phyloP scores from a whole-genome alignment of 1,284 basidiomycete genomes.

The Ceratobasidium sp. region DNA sequence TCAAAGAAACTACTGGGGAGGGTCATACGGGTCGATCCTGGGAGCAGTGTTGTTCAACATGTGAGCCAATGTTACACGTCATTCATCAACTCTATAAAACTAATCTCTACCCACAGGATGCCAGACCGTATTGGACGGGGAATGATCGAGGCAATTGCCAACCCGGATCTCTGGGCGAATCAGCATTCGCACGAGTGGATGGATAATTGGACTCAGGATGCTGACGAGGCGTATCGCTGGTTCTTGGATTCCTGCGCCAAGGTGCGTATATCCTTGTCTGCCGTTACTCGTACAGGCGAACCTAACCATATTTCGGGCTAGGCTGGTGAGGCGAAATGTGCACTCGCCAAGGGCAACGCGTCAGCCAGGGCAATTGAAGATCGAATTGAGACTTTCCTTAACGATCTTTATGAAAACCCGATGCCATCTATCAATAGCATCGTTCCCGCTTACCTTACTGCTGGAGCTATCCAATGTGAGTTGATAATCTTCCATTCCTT shows the following conservation, averaged over 20 bases:
- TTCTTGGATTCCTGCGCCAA: constrained; percentile 42
- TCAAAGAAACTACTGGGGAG: constrained; percentile 48
- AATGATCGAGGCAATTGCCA: constrained; percentile 50
- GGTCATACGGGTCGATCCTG: constrained; percentile 50
- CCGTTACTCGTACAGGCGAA: neutral
- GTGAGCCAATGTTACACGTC: constrained; percentile 41
- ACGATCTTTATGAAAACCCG: constrained; percentile 46
- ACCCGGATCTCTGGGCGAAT: constrained; percentile 47
- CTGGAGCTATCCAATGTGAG: constrained; percentile 33
- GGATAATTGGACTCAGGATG: constrained; percentile 38
- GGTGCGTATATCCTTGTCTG: neutral
- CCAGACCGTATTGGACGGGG: constrained; percentile 50
- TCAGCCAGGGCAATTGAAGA: constrained; percentile 51
- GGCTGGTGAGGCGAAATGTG: constrained; percentile 34
- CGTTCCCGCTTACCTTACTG: constrained; percentile 51
- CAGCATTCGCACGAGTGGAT: constrained; percentile 40
- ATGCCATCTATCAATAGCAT: constrained; percentile 33
- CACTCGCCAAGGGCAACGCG: constrained; percentile 17
- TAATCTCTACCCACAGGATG: constrained; percentile 35
- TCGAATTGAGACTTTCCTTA: constrained; percentile 56
- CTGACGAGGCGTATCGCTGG: constrained; percentile 42
- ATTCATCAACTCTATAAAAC: neutral
- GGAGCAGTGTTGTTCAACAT: constrained; percentile 54
- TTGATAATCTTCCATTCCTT: neutral
- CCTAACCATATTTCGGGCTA: neutral